Evolutionary conservation across 495 filamentous ascomycete genomes (phyloP), one percentile per base, ranked within the genome.

Genomic region (Staphylotrichum longicolle): DNA sequence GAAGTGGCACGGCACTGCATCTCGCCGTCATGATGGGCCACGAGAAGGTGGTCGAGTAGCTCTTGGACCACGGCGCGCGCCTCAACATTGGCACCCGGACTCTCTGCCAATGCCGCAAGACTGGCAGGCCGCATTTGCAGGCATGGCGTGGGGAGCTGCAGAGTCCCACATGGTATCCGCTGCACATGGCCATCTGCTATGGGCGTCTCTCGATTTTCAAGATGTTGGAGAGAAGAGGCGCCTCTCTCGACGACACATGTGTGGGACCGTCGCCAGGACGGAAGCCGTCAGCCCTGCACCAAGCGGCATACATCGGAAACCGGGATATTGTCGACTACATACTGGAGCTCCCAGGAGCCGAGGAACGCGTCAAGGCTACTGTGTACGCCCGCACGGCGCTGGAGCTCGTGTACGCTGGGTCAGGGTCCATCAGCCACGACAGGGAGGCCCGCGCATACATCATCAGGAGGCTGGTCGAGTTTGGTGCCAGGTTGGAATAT

Each of bases 41-140:
- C 15, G 30, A 34, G 10, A 11, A 46, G 7, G 54, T 41, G 7
- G 41, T 57, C 27, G 7, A 46, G n/a, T 46, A 41, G 54, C 40
- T 57, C 8, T 33, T 57, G 41, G 54, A 33, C 11, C 54, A 34
- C 30, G 40, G 54, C n/a, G 54, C 54, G 41, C 34, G 14, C 7
- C 35, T 12, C 39, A 30, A 30, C 8, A 34, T 34, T 20, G 3
- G 2, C 7, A 11, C 47, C 5, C 20, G 7, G 47, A 20, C 1
- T 33, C 27, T 50, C 6, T 50, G 47, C 30, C 2, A 10, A 2
- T 50, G 47, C 27, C 8, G 9, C 47, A 3, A 7, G 30, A 12
- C 3, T 1, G 27, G 47, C 7, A 5, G 5, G 4, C 27, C 4
- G 1, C 30, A 12, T 4, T 10, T n/a, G 11, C 47, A 50, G 9